Base-by-base conservation (phyloP, 352 stramenopile genomes). In the Hyphochytrium catenoides region DNA sequence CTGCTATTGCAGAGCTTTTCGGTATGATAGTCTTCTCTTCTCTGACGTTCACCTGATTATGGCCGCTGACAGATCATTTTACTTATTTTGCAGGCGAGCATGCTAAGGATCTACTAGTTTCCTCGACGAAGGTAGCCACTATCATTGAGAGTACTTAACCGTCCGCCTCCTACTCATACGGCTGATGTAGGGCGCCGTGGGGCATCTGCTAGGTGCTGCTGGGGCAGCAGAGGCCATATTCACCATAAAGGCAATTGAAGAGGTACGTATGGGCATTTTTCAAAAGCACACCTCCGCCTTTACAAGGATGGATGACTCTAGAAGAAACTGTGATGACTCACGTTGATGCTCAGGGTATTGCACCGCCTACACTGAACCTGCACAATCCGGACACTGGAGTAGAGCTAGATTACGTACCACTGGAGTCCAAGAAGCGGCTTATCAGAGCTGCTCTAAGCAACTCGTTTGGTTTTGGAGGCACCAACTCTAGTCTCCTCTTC, bases 391-490 rank as follows among this genome's bases (percentile, higher is more conserved):
- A 54, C 5, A 62, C 64, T 20, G 57, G 70, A 36, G 76, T 90
- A 49, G 70, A 68, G 19, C 56, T 91, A 37, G 74, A 75, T 51
- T 79, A 90, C 47, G 72, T 83, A 16, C 51, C 57, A 14, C 14
- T 30, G 14, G 34, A 15, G 25, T 28, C 33, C 33, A 18, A 39
- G 7, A 14, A 31, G 9, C 29, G 27, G 16, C 21, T 8, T 11
- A 34, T 25, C 24, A 46, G 67, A 7, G 57, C 65, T 23, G 77
- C 83, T 2, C 50, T 95, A 23, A 83, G 62, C 11, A 98, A 96
- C 54, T 95, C 81, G 22, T 96, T 96, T 66, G 89, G 89, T 16
- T 98, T 98, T 52, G 87, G 87, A 38, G 89, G 89, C 34, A 94
- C 83, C 8, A 98, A 98, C 63, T 71, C 66, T 8, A 74, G 58